These are phyloP conservation scores for Cystofilobasidium macerans DNA, from an alignment of 768 basidiomycete genomes.

Conservation along the genomic window DNA sequence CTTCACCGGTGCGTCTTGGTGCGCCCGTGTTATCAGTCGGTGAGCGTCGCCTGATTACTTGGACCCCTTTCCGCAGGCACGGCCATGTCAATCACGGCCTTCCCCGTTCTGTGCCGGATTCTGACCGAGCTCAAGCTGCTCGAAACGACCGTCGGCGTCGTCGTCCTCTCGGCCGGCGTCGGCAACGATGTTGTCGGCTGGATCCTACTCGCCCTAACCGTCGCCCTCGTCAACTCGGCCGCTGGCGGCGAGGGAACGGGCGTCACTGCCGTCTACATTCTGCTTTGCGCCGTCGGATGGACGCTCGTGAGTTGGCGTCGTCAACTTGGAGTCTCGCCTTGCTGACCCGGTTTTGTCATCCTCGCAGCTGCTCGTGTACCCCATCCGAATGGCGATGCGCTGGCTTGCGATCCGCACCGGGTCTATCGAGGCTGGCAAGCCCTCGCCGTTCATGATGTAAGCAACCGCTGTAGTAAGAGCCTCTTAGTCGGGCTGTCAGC, in stretches of 20 bases:
- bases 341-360: neutral
- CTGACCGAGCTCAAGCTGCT: slow-evolving; percentile 70
- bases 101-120: slow-evolving; percentile 73
- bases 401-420: slow-evolving; percentile 61
- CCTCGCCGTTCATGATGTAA: slow-evolving; percentile 58
- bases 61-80: no score
- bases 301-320: slow-evolving; percentile 55
- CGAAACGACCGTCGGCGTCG: slow-evolving; percentile 71
- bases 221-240: slow-evolving; percentile 70
- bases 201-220: slow-evolving; percentile 70
- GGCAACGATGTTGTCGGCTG: slow-evolving; percentile 64
- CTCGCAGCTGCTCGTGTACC: slow-evolving; percentile 8
- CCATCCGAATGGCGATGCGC: slow-evolving; percentile 43
- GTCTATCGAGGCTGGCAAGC: slow-evolving; percentile 59
- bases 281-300: slow-evolving; percentile 59
- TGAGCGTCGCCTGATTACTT: no score
- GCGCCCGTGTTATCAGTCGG: no score
- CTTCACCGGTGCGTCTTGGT: no score
- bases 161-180: slow-evolving; percentile 71
- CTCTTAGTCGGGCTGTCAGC: neutral
- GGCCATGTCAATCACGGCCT: slow-evolving; percentile 59
- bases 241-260: slow-evolving; percentile 40
- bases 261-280: slow-evolving; percentile 64
- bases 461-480: neutral
- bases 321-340: slow-evolving; percentile 38